These are phyloP conservation scores for Hypocrella siamensis DNA, from an alignment of 2,329 filamentous ascomycete genomes.

Conservation along the genomic window DNA sequence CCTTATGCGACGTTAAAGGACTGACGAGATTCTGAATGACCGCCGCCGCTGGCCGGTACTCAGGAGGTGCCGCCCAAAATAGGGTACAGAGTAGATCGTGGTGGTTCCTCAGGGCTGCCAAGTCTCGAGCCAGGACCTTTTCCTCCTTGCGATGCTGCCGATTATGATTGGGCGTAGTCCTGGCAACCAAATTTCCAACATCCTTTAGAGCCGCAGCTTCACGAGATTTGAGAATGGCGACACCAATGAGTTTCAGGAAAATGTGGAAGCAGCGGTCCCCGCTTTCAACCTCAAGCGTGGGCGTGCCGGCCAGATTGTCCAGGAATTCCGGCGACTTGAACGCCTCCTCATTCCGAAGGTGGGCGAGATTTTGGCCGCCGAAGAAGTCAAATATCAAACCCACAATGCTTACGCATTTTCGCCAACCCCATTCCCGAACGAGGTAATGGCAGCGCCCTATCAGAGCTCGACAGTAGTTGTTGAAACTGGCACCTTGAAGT, in stretches of 20 bases:
- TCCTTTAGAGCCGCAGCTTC: slow-evolving; percentile 35
- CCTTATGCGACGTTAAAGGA: slow-evolving; percentile 46
- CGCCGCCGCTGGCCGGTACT: slow-evolving; percentile 34
- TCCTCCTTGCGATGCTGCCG: slow-evolving; percentile 49
- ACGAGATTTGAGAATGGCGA: slow-evolving; percentile 37
- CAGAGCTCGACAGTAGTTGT: slow-evolving; percentile 45
- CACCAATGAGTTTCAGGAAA: slow-evolving; percentile 46
- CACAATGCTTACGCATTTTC: slow-evolving; percentile 37
- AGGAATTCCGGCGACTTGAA: slow-evolving; percentile 46
- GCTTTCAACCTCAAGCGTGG: slow-evolving; percentile 31
- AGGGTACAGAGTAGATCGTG: slow-evolving; percentile 52
- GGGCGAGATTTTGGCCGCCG: slow-evolving; percentile 42
- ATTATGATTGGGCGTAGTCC: slow-evolving; percentile 50
- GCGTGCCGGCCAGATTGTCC: slow-evolving; percentile 31
- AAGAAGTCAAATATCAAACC: slow-evolving; percentile 54
- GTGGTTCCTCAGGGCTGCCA: slow-evolving; percentile 51
- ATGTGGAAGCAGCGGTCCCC: slow-evolving; percentile 52
- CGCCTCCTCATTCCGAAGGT: slow-evolving; percentile 49
- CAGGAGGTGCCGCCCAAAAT: slow-evolving; percentile 45
- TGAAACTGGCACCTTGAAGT: slow-evolving; percentile 44
- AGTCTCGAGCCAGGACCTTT: slow-evolving; percentile 40
- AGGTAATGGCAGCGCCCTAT: slow-evolving; percentile 47
- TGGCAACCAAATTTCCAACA: slow-evolving; percentile 43
- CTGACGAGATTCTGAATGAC: slow-evolving; percentile 44
- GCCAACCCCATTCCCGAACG: slow-evolving; percentile 51